Base-by-base conservation (phyloP, 1,284 basidiomycete genomes). In the Boletus smithii region DNA sequence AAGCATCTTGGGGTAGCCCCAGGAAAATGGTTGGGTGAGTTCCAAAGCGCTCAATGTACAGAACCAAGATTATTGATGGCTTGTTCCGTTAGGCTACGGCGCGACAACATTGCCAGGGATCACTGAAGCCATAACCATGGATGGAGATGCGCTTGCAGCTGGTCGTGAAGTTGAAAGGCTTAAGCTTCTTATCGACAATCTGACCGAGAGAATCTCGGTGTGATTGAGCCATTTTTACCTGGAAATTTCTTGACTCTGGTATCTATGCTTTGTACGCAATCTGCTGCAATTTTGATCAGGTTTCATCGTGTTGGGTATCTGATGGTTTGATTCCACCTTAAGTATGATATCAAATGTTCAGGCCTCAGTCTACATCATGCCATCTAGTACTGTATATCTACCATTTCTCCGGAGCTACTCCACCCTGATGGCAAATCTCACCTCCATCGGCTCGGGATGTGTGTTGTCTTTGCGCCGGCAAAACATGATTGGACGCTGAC, bases 1-100 rank as follows among this genome's bases (percentile, higher is more conserved):
- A 77, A 74, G 60, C 83, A 88, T 59, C 71, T 90, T 44, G 83
- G 76, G 11, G 84, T 87, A 10, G 84, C 87, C 17, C 88, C 88
- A 1, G 88, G 88, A 31, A 77, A 79, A 56, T 88, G 82, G 82
- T 71, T 85, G 24, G 81, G 85, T 77, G 16, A 54, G 66, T 33
- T 35, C 5, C 8, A 6, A 50, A 38, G 14, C 49, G 53, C 18
- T 38, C 53, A 16, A 40, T 46, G 58, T 36, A 36, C 22, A 6
- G 8, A 38, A 5, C 14, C 23, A 29, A 23, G 36, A 38, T 50
- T 48, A 14, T 24, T 22, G 13, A 53, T 44, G 34, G 16, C 4
- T 18, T 37, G 14, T 44, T 51, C 45, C 51, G 36, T 23, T 46
- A 74, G 75, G 74, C 4, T 85, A 85, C 58, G 83, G 83, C 17